Base-by-base conservation (phyloP, 202 grass and related monocot species). In the Cymbopogon flexuosus region DNA sequence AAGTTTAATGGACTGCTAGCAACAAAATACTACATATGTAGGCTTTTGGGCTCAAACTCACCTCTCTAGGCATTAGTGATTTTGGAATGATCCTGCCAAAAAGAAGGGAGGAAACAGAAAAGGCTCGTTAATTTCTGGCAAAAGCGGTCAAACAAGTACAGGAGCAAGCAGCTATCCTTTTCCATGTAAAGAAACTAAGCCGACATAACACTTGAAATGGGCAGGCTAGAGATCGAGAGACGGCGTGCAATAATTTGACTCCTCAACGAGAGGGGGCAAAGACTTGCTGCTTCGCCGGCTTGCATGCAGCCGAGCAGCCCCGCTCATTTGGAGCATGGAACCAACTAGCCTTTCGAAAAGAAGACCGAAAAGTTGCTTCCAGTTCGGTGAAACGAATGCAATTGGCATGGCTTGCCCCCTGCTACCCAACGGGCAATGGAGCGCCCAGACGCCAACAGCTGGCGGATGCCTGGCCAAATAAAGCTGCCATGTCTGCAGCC, bases 21-120 rank as follows among this genome's bases (percentile, higher is more conserved):
- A 77, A 49, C 57, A 57, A 57, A 34, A 68, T 61, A 12, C 14
- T 61, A 12, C 14, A 59, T 33, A 24, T 60, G 0, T 18, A 16
- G 82, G 78, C 70, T 62, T 62, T 65, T 67, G 74, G 19, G 22
- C 19, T 58, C 19, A 23, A 91, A 33, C 31, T 93, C 75, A 99
- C 96, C 92, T 99, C 96, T 81, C 83, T 89, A 65, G 88, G 92
- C 92, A 95, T 99, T 73, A 99, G 76, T 4, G 96, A 90, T 84
- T 79, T 99, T 43, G 96, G 96, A 83, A 99, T 99, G 67, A 99
- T 80, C 74, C 96, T 99, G 92, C 18, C 47, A 77, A 78, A 71
- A 77, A 68, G 34, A 46, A n/a, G 40, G 75, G 47, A 7, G 72
- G 47, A 70, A 46, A 18, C 68, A 59, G 56, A 81, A 24, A 77